Conservation (phyloP, 2,329 filamentous ascomycete genomes). For the Anthostomella pinea region DNA sequence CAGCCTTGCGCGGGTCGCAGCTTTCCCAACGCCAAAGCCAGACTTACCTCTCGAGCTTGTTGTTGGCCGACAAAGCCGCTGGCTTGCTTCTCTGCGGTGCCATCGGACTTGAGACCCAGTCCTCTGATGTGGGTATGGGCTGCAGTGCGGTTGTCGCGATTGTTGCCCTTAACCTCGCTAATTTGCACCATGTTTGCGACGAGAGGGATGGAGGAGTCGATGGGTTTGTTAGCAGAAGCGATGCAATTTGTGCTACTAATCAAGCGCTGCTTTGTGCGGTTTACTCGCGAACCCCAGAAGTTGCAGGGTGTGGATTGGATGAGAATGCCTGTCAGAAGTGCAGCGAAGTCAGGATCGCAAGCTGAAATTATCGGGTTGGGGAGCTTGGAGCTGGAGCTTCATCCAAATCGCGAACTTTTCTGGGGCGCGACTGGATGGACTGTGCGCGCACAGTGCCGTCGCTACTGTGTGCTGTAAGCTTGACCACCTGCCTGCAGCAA, state of each 20-base stretch:
- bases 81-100: slow-evolving; percentile 74
- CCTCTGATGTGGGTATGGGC: slow-evolving; percentile 98
- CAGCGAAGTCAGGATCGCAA: slow-evolving; percentile 15
- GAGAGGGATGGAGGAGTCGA: slow-evolving; percentile 9
- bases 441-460: slow-evolving; percentile 13
- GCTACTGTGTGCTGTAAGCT: slow-evolving; percentile 13
- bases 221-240: neutral
- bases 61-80: slow-evolving; percentile 89
- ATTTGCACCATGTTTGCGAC: slow-evolving; percentile 73
- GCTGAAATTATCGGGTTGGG: slow-evolving; percentile 15
- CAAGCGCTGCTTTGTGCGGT: too few species aligned
- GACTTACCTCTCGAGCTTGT: slow-evolving; percentile 77
- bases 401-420: slow-evolving; percentile 29
- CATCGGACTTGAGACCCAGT: slow-evolving; percentile 81
- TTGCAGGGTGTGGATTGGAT: too few species aligned
- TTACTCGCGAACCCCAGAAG: too few species aligned
- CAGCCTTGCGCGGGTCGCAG: slow-evolving; percentile 1
- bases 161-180: slow-evolving; percentile 91
- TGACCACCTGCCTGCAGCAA: slow-evolving; percentile 1
- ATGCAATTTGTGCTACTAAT: slow-evolving; percentile 1
- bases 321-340: slow-evolving; percentile 4
- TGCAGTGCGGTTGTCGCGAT: slow-evolving; percentile 92
- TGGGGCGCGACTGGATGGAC: slow-evolving; percentile 24
- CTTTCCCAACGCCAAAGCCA: neutral
- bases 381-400: slow-evolving; percentile 27